Evolutionary conservation across 1,284 basidiomycete genomes (phyloP), one percentile per base, ranked within the genome.

Genomic region (Leccinum fallax): DNA sequence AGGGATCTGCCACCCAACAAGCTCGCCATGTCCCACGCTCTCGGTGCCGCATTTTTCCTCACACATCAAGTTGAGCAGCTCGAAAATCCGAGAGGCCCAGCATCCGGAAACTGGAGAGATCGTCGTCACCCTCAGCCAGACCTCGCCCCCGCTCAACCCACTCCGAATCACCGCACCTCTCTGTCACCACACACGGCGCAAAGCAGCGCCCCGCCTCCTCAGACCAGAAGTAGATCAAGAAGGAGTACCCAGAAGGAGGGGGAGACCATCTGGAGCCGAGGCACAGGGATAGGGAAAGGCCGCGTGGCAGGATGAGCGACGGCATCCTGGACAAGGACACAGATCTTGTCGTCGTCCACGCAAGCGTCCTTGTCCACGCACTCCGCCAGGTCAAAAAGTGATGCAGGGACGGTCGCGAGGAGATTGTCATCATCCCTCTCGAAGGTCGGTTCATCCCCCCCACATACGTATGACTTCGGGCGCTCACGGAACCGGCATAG

Each of bases 291-390:
- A 69, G 67, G 59, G 69, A 71, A 24, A 70, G 59, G 49, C 67
- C 66, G 49, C 77, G 19, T 43, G 40, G 71, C 71, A 79, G 71
- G 66, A 71, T 76, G 0, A 76, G 69, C 66, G 81, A 79, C 58
- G 76, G 76, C 28, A 64, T 61, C 21, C 53, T 64, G 64, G 69
- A 78, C 66, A 84, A 87, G 74, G 87, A 90, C 65, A 90, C 89
- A 1, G 89, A 89, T 76, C 77, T 92, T 21, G 79, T 94, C 28
- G 85, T 95, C 32, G 83, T 95, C 46, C 95, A 95, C 76, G 90
- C 90, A 0, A 95, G 92, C 67, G 92, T 95, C 7, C 82, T 97
- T 58, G 83, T 95, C 46, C 95, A 95, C 76, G 90, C 90, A 0
- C 80, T 95, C 16, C 86, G 88, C 61, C 86, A 89, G 62, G 83